A percentile compares a stretch with the other conserved stretches of the same genome.
These are phyloP conservation scores for Yarrowia keelungensis DNA, from an alignment of 805 yeast species.

Conservation along the genomic window DNA sequence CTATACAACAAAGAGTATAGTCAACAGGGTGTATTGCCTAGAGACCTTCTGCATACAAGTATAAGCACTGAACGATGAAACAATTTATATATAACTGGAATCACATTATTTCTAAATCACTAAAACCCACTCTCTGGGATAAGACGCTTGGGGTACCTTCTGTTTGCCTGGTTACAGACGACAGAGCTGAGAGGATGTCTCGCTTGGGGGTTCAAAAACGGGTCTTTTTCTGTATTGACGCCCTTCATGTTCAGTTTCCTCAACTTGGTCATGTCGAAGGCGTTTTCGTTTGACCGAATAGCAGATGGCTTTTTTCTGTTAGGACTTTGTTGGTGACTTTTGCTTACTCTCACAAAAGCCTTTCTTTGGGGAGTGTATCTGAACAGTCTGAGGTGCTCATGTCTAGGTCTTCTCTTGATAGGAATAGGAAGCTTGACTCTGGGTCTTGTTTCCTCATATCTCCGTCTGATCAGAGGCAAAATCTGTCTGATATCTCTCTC, in stretches of 20 bases:
- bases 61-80: too few relatives aligned
- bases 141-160: not conserved
- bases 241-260: not conserved
- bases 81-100: too few relatives aligned
- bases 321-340: not conserved
- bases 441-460: too few relatives aligned
- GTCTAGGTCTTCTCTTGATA: not conserved
- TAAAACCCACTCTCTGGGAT: too few relatives aligned
- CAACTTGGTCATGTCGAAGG: not conserved
- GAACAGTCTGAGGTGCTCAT: not conserved
- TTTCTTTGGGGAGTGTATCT: not conserved
- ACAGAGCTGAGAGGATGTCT: not conserved
- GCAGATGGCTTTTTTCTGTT: too few relatives aligned
- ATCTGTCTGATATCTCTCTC: too few relatives aligned
- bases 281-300: not conserved
- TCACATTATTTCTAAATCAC: too few relatives aligned
- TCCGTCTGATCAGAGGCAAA: too few relatives aligned
- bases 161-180: not conserved
- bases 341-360: not conserved
- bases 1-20: too few relatives aligned
- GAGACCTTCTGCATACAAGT: too few relatives aligned
- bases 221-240: not conserved
- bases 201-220: not conserved
- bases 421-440: too few relatives aligned
- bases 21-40: too few relatives aligned